phyloP scores from a whole-genome alignment of 495 filamentous ascomycete genomes.

The Staphylotrichum longicolle region DNA sequence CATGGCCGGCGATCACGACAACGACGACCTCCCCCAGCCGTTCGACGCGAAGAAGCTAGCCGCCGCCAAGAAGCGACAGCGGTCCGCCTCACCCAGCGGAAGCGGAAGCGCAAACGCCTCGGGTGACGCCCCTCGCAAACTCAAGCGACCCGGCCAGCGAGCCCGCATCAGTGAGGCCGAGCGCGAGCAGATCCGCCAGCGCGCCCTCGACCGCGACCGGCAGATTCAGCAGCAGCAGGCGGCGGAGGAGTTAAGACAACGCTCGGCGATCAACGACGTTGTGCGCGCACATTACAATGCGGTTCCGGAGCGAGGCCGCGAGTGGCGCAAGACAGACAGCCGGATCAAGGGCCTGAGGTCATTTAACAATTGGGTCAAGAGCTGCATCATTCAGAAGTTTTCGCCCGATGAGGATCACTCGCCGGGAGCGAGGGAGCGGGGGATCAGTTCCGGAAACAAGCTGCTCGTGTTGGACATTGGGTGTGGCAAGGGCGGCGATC shows the following conservation, averaged over 20 bases:
- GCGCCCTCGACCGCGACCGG: conserved; percentile 64
- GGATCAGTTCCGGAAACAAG: conserved; percentile 49
- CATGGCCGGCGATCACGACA: conserved; percentile 27
- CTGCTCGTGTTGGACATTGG: conserved; percentile 87
- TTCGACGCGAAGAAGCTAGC: conserved; percentile 56
- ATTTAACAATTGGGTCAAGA: conserved; percentile 99
- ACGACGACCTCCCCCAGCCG: conserved; percentile 50
- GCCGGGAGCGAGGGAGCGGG: conserved; percentile 54
- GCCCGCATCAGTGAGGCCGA: conserved; percentile 71
- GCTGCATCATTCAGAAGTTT: conserved; percentile 93
- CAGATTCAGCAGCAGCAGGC: conserved; percentile 52
- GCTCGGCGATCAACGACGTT: conserved; percentile 70
- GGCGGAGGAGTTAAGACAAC: conserved; percentile 34
- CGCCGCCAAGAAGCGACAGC: conserved; percentile 53
- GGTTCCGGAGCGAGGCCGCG: conserved; percentile 86
- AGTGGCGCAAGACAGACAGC: conserved; percentile 91
- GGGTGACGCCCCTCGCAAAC: conserved; percentile 58
- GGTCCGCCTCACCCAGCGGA: conserved; percentile 27
- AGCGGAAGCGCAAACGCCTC: conserved; percentile 40
- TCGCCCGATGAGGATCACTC: conserved; percentile 72
- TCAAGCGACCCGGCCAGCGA: conserved; percentile 82
- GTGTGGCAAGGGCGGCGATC: conserved; percentile 93
- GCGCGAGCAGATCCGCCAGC: conserved; percentile 64
- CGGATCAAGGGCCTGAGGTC: conserved; percentile 90
- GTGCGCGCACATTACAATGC: conserved; percentile 93